Evolutionary conservation across 225 moss, liverwort and hornwort genomes (phyloP).

Genomic region (Sphagnum contortum): DNA sequence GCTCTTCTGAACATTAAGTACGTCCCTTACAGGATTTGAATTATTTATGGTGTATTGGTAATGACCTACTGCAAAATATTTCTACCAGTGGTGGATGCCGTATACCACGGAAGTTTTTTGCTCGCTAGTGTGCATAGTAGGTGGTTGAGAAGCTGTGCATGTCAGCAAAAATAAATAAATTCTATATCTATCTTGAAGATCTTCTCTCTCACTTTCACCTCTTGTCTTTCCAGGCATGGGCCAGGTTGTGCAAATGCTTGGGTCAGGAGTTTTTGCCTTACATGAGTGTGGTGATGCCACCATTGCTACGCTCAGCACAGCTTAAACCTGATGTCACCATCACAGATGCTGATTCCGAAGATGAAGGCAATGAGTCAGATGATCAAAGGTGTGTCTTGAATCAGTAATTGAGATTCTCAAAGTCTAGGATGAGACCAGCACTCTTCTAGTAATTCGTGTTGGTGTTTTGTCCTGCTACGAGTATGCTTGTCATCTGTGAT

Average conservation of each 20-base stretch:
- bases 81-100: too few species aligned
- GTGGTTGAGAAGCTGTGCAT: too few species aligned
- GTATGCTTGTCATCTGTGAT: background rate
- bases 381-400: constrained; percentile 66
- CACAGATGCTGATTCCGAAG: constrained; percentile 94
- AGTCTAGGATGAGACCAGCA: background rate
- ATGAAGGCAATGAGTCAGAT: constrained; percentile 92
- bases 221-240: constrained; percentile 68
- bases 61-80: background rate
- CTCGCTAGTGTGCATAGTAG: too few species aligned
- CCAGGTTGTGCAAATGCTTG: constrained; percentile 94
- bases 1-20: background rate
- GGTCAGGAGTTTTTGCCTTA: constrained; percentile 98
- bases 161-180: too few species aligned
- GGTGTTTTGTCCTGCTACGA: too few species aligned
- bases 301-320: constrained; percentile 89
- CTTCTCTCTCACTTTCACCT: too few species aligned
- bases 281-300: constrained; percentile 99
- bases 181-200: too few species aligned
- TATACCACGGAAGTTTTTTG: too few species aligned
- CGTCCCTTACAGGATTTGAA: too few species aligned
- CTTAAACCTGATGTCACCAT: constrained; percentile 97
- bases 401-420: background rate
- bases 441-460: too few species aligned
- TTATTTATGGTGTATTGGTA: background rate